Base-by-base conservation (phyloP, 2,329 filamentous ascomycete species). In the Drechslera avenae region DNA sequence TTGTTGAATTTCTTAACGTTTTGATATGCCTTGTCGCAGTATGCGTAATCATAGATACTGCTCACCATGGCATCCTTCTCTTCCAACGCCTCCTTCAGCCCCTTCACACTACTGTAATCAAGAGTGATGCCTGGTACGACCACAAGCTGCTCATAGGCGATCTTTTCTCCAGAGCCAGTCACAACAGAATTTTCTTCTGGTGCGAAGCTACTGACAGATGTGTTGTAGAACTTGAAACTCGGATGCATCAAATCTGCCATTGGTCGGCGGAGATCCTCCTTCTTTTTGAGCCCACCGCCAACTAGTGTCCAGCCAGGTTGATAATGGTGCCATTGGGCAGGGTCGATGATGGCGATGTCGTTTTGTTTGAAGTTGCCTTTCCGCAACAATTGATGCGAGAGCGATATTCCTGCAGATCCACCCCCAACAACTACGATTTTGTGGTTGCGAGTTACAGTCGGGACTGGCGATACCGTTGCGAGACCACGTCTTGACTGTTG, bases 291-390 rank as follows among this genome's bases (percentile, higher is more conserved):
- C 3, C 86, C 86, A 32, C 83, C 85, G 35, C 85, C 86, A 2
- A 88, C 86, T 1, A 88, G 76, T 2, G 86, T 88, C 85, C 85
- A 88, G 46, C 86, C 86, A 1, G 86, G 84, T 68, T 88, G 86
- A 67, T 87, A 88, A 73, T 88, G 79, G 64, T 88, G 85, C 77
- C 79, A 85, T 57, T 73, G 66, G 1, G 85, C 79, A 0, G 86
- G 86, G 56, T 88, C 86, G 35, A 88, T 73, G 19, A 88, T 62
- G 21, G 86, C 85, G 53, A 88, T 86, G 52, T 88, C 86, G 26
- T 84, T 76, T 35, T 78, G 73, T 0, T 69, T 57, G 62, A 87
- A 87, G 19, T 78, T 78, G 35, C 83, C 84, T 0, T 78, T 76
- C 2, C 79, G 79, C 3, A 88, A 79, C 3, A 90, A 80, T 73